Percentiles rank a stretch among this genome's conserved stretches.
Conservation (phyloP, 352 stramenopile species). For the Globisporangium uncinulatum region DNA sequence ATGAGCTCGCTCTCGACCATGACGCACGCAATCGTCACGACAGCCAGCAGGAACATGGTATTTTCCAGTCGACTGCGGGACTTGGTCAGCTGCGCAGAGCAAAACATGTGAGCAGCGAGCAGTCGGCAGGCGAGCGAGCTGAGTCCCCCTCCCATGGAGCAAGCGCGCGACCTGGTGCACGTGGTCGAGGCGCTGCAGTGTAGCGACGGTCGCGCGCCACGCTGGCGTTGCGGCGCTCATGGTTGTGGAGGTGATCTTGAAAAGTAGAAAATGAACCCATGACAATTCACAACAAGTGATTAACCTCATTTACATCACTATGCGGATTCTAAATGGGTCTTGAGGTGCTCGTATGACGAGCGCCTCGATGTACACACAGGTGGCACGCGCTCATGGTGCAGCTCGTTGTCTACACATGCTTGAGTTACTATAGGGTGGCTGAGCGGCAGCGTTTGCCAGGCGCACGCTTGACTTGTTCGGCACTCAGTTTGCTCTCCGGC, state of each 20-base stretch:
- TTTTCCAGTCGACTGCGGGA: constrained; percentile 29
- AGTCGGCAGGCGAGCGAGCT: background rate
- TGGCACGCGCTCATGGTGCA: too few species aligned
- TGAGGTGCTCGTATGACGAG: too few species aligned
- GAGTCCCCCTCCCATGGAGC: background rate
- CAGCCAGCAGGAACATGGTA: constrained; percentile 34
- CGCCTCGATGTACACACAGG: too few species aligned
- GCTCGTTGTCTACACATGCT: too few species aligned
- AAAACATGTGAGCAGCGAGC: background rate
- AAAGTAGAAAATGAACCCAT: background rate
- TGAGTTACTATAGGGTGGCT: too few species aligned
- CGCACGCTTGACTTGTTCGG: too few species aligned
- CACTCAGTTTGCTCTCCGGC: too few species aligned
- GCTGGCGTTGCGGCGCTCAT: background rate
- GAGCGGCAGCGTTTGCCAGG: too few species aligned
- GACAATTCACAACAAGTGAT: too few species aligned
- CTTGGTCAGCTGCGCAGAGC: constrained; percentile 13
- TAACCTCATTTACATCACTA: too few species aligned
- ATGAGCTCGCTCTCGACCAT: constrained; percentile 48
- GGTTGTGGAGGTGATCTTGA: background rate
- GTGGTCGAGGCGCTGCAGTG: constrained; percentile 30
- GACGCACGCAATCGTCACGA: constrained; percentile 29
- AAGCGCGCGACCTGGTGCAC: constrained; percentile 18
- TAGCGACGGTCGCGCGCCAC: constrained; percentile 28
- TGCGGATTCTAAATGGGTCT: too few species aligned